Evolutionary conservation across 176 grass and related monocot genomes (phyloP).

Genomic region (Poa pratensis): DNA sequence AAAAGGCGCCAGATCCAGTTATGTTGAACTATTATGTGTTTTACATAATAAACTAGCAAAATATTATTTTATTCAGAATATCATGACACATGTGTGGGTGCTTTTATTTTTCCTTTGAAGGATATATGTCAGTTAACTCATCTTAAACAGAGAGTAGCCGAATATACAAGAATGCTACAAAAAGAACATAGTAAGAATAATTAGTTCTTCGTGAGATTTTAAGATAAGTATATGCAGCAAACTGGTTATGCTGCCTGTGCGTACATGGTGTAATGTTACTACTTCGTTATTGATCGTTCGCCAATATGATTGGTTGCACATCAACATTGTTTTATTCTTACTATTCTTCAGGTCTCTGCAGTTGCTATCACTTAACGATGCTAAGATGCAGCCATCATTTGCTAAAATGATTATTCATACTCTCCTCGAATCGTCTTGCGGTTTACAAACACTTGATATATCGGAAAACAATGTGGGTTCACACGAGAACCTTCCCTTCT

Average conservation of each 20-base stretch:
- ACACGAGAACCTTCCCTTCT: slow-evolving; percentile 11
- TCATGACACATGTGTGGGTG: background rate
- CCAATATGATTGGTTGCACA: background rate
- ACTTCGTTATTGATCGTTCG: background rate
- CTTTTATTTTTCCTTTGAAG: background rate
- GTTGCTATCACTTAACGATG: slow-evolving; percentile 53
- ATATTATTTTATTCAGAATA: slow-evolving; percentile 13
- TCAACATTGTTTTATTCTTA: slow-evolving; percentile 10
- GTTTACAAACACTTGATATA: slow-evolving; percentile 60
- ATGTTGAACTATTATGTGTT: background rate
- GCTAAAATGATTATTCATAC: slow-evolving; percentile 57
- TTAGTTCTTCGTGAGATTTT: background rate
- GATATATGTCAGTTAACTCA: background rate
- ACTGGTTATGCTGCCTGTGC: background rate
- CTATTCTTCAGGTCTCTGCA: slow-evolving; percentile 50
- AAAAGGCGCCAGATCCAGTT: background rate
- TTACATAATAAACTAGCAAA: background rate
- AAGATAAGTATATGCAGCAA: background rate
- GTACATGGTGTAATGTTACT: background rate
- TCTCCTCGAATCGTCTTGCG: slow-evolving; percentile 45
- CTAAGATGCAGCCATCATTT: slow-evolving; percentile 53
- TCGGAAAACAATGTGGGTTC: slow-evolving; percentile 61
- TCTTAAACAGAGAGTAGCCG: background rate
- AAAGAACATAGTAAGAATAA: background rate
- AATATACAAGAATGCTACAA: background rate